Evolutionary conservation across 225 moss, liverwort and hornwort genomes (phyloP).

Genomic region (Bryoerythrophyllum caledonicum): DNA sequence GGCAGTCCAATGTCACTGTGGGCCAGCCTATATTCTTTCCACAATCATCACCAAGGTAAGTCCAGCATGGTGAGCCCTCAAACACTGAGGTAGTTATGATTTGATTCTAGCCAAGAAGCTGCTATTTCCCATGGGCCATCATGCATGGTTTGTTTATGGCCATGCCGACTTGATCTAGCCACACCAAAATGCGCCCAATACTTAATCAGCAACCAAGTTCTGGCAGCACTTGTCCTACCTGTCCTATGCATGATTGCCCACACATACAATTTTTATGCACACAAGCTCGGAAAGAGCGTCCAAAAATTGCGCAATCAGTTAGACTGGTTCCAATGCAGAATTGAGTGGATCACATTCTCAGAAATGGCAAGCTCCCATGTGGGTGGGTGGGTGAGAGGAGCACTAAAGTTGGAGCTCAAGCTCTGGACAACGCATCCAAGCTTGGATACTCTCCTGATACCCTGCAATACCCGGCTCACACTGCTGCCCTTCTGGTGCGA

Average conservation of each 20-base stretch:
- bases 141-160: not conserved
- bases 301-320: not conserved
- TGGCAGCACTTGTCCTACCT: not conserved
- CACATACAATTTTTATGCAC: not conserved
- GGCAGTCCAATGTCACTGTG: not conserved
- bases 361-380: not conserved
- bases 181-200: not conserved
- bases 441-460: too few relatives aligned
- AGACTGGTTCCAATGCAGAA: constrained; percentile 1
- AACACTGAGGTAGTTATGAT: not conserved
- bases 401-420: not conserved
- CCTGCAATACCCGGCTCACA: too few relatives aligned
- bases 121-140: not conserved
- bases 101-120: constrained; percentile 1
- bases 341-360: not conserved
- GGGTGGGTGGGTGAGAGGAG: not conserved
- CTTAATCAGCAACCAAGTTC: not conserved
- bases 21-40: not conserved
- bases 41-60: not conserved
- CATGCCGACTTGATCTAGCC: not conserved
- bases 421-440: not conserved
- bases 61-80: not conserved
- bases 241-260: not conserved
- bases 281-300: not conserved
- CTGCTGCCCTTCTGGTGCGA: too few relatives aligned